Base-by-base conservation (phyloP, 2,329 filamentous ascomycete genomes). In the Pseudogymnoascus sp. region DNA sequence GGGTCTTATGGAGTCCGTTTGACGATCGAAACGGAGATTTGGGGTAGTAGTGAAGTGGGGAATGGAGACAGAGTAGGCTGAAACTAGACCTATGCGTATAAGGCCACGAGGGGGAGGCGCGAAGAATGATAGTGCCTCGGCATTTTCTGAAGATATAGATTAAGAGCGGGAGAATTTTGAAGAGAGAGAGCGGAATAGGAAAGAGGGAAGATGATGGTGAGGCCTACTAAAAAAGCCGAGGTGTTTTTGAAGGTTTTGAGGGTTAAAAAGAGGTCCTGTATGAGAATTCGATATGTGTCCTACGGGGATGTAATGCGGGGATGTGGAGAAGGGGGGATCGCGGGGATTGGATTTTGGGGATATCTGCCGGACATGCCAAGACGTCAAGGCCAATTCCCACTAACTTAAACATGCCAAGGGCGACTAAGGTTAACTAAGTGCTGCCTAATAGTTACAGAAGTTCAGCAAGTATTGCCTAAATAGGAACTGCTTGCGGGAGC, bases 351-450 rank as follows among this genome's bases (percentile, higher is more conserved):
- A 33, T 25, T 55, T 9, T 55, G 49, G 49, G n/a, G 28, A 55
- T 33, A 55, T 55, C 49, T 55, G 49, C 49, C 49, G 49, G n/a
- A 33, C 9, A 49, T 55, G 25, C 49, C 49, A 55, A 33, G 49
- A 55, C 7, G 49, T 18, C 49, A 55, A 33, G 49, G 49, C 49
- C 25, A n/a, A 33, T 33, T 55, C 28, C 49, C n/a, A 8, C 28
- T 14, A 55, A 33, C n/a, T 55, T 55, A 55, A 55, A 55, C 49
- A 55, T 55, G 49, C 49, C 49, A 55, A 55, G 49, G 49, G 28
- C 25, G 25, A 55, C 49, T 33, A 33, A 31, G n/a, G 4, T 52
- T 25, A 9, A 33, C 28, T 55, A 31, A 28, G n/a, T 21, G n/a
- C 25, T 55, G n/a, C n/a, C 49, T 55, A 33, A 55, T 55, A 9